A percentile compares a stretch with the other conserved stretches of the same genome.
Conservation (phyloP, 768 basidiomycete species). For the Hirschioporus abietinus region DNA sequence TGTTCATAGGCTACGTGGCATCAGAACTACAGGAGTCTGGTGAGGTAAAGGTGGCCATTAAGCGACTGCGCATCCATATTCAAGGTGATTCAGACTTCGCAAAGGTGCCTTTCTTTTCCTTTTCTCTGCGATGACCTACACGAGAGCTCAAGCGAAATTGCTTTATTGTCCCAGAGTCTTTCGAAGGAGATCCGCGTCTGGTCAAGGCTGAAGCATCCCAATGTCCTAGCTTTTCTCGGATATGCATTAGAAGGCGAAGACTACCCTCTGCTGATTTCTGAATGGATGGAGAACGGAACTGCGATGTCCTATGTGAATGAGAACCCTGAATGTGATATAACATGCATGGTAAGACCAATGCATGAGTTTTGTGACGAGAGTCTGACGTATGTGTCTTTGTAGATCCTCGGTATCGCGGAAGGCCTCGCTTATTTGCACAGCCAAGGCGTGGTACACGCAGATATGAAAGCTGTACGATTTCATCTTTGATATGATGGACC, state of each 20-base stretch:
- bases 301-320: background rate
- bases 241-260: background rate
- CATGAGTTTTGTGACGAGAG: background rate
- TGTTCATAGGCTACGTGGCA: background rate
- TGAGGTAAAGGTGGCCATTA: background rate
- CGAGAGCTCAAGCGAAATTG: too few species aligned
- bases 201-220: constrained; percentile 1
- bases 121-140: background rate
- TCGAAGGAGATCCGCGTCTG: background rate
- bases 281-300: constrained; percentile 4
- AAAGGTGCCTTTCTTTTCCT: background rate
- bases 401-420: background rate
- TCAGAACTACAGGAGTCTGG: background rate
- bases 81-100: background rate
- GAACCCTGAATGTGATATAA: background rate
- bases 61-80: background rate
- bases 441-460: background rate
- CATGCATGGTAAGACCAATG: background rate
- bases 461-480: constrained; percentile 3
- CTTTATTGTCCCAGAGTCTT: background rate
- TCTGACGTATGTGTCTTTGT: background rate
- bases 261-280: background rate
- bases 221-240: background rate
- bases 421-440: constrained; percentile 3
- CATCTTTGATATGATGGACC: background rate